A percentile compares a stretch with the other conserved stretches of the same genome.
These are phyloP conservation scores for Phytophthora hybrid DNA, from an alignment of 352 stramenopile genomes.

Conservation along the genomic window DNA sequence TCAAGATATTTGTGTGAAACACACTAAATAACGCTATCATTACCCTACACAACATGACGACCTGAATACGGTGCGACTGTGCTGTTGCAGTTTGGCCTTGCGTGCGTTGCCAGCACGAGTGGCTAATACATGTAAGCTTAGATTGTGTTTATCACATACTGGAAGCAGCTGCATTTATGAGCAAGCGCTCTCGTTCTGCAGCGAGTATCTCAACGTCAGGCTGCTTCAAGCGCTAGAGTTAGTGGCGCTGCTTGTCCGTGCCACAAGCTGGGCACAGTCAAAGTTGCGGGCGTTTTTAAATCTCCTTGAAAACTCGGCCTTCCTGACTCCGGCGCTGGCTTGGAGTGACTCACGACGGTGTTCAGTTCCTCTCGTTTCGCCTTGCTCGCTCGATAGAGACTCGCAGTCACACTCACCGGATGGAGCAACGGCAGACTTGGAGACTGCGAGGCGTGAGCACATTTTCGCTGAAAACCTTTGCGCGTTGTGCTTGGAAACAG, in stretches of 20 bases:
- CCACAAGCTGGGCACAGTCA: not conserved
- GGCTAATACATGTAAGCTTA: not conserved
- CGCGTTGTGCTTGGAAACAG: slow-evolving; percentile 15
- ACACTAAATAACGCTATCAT: not conserved
- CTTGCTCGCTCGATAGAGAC: slow-evolving; percentile 1
- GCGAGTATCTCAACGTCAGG: not conserved
- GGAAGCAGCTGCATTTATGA: slow-evolving; percentile 3
- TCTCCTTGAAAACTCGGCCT: not conserved
- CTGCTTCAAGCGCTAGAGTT: slow-evolving; percentile 1
- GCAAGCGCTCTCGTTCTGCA: slow-evolving; percentile 4
- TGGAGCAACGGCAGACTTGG: not conserved
- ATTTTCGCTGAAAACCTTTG: slow-evolving; percentile 10
- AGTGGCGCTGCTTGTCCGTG: slow-evolving; percentile 11
- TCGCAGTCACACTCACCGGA: not conserved
- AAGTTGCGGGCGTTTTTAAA: not conserved
- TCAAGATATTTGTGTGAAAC: slow-evolving; percentile 27
- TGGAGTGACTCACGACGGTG: not conserved
- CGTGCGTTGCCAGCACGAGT: not conserved
- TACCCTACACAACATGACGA: not conserved
- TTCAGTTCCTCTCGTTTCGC: not conserved
- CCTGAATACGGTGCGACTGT: not conserved
- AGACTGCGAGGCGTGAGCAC: slow-evolving; percentile 5
- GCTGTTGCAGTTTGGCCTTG: not conserved
- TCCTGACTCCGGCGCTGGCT: not conserved
- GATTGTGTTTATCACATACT: not conserved